Evolutionary conservation across 2,329 filamentous ascomycete genomes (phyloP).

Genomic region (Epicoccum sorghinum): DNA sequence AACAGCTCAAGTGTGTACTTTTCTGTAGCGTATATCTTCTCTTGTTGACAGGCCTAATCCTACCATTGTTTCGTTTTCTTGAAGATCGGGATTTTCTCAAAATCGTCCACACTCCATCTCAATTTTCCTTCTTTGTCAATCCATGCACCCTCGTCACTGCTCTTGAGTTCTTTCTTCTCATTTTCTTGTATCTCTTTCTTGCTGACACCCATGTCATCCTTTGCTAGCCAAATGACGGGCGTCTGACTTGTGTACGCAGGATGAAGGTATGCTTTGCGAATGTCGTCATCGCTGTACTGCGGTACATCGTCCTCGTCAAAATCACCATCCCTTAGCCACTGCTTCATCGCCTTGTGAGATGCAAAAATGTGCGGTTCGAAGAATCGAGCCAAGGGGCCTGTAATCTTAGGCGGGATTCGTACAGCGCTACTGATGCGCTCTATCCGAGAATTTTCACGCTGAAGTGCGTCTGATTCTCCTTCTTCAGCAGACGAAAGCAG

Average conservation of each 20-base stretch:
- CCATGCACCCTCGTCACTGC: slow-evolving; percentile 44
- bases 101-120: slow-evolving; percentile 40
- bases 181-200: slow-evolving; percentile 40
- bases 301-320: slow-evolving; percentile 41
- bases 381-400: slow-evolving; percentile 42
- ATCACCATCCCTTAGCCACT: slow-evolving; percentile 41
- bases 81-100: slow-evolving; percentile 43
- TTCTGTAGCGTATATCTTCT: not conserved
- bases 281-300: slow-evolving; percentile 40
- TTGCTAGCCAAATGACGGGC: slow-evolving; percentile 43
- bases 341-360: slow-evolving; percentile 41
- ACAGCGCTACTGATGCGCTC: slow-evolving; percentile 34
- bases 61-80: slow-evolving; percentile 40
- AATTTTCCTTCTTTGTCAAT: slow-evolving; percentile 38
- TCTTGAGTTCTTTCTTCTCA: slow-evolving; percentile 34
- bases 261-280: slow-evolving; percentile 45
- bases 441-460: slow-evolving; percentile 30
- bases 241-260: slow-evolving; percentile 43
- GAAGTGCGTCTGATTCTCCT: slow-evolving; percentile 31
- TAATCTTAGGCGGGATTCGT: slow-evolving; percentile 30
- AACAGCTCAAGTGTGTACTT: not conserved
- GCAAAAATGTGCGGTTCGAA: slow-evolving; percentile 46
- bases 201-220: slow-evolving; percentile 41
- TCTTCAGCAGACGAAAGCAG: slow-evolving; percentile 41
- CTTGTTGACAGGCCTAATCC: not conserved